Conservation (phyloP, 768 basidiomycete genomes). For the Tricholoma terreum region DNA sequence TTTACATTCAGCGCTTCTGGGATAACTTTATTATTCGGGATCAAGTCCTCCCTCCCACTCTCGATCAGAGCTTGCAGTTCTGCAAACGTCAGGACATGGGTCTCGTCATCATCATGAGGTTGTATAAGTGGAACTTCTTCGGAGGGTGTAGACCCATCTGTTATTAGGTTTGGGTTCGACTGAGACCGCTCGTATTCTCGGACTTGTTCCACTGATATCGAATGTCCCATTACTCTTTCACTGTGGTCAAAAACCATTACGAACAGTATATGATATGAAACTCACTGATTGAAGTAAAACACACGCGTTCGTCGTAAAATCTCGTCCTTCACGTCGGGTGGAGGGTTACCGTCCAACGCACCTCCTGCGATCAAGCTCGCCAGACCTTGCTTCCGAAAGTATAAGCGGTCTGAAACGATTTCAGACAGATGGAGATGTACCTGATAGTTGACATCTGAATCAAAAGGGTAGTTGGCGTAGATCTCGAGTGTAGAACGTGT, state of each 20-base stretch:
- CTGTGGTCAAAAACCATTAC: background rate
- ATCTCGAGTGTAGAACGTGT: slow-evolving; percentile 5
- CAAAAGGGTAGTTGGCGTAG: slow-evolving; percentile 50
- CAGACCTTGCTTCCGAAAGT: slow-evolving; percentile 57
- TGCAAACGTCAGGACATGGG: slow-evolving; percentile 56
- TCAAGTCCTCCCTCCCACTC: slow-evolving; percentile 65
- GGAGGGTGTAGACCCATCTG: no score
- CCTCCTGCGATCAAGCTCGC: slow-evolving; percentile 49
- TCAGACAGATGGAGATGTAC: slow-evolving; percentile 28
- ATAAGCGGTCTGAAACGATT: background rate
- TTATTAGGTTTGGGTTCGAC: background rate
- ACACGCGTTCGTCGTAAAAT: slow-evolving; percentile 52
- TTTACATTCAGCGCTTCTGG: slow-evolving; percentile 65
- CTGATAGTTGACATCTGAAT: slow-evolving; percentile 56
- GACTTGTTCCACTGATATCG: slow-evolving; percentile 41
- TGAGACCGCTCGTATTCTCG: slow-evolving; percentile 31
- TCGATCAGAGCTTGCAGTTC: slow-evolving; percentile 72
- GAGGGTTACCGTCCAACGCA: slow-evolving; percentile 29
- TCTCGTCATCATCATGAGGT: slow-evolving; percentile 29
- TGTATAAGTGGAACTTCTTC: no score
- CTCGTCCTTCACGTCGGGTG: slow-evolving; percentile 42
- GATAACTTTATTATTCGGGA: slow-evolving; percentile 77
- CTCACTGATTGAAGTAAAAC: slow-evolving; percentile 71
- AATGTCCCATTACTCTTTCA: slow-evolving; percentile 37
- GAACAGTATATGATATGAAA: background rate